A percentile compares a stretch with the other conserved stretches of the same genome.
Conservation (phyloP, 306 rosid genomes). For the Inga leiocalycina region DNA sequence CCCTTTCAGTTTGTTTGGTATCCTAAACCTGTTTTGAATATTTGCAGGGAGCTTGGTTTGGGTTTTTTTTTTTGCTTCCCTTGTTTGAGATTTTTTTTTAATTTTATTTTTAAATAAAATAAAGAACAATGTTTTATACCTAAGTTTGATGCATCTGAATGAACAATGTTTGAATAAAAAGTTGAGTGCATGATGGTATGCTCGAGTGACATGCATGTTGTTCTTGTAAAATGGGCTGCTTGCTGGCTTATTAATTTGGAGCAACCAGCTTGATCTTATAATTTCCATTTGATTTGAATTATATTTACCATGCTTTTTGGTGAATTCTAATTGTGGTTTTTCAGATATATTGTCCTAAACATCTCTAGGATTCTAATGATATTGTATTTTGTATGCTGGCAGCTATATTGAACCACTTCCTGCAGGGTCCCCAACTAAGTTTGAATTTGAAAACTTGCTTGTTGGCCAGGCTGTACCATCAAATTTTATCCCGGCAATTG, state of each 20-base stretch:
- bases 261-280: not conserved
- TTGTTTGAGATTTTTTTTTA: not conserved
- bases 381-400: conserved; percentile 30
- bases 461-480: conserved; percentile 98
- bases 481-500: conserved; percentile 90
- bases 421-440: conserved; percentile 72
- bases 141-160: too few relatives aligned
- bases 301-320: conserved; percentile 2
- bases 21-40: not conserved
- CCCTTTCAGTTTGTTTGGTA: not conserved
- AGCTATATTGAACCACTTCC: conserved; percentile 96
- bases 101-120: not conserved
- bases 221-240: not conserved
- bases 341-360: not conserved
- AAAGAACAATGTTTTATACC: not conserved
- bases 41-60: not conserved
- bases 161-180: too few relatives aligned
- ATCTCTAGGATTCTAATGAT: conserved; percentile 11
- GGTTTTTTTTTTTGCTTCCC: not conserved
- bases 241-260: not conserved
- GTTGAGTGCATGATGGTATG: not conserved
- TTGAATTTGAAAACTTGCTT: conserved; percentile 91
- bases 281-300: conserved; percentile 8
- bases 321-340: conserved; percentile 13
- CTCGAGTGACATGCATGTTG: not conserved